Conservation (phyloP, 139 green algal species). For the Yamagishiella unicocca region DNA sequence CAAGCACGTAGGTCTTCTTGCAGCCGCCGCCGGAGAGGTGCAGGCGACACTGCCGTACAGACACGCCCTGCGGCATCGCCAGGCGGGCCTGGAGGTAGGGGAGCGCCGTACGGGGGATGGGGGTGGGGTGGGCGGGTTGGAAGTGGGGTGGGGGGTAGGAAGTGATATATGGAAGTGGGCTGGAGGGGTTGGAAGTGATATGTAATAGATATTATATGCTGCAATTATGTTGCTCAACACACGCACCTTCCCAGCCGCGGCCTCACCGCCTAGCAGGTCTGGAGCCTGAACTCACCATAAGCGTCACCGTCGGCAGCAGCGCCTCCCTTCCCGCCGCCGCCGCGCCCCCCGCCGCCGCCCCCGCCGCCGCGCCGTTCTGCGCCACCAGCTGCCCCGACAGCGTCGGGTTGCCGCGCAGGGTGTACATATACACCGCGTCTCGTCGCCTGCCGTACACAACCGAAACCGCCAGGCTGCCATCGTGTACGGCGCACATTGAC, state of each 20-base stretch:
- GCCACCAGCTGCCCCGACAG: neutral
- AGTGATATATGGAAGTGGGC: neutral
- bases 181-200: neutral
- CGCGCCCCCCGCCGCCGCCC: neutral
- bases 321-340: neutral
- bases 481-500: neutral
- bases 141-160: neutral
- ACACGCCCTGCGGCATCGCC: neutral
- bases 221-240: neutral
- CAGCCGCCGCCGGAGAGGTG: neutral
- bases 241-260: neutral
- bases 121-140: neutral
- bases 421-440: constrained; percentile 5
- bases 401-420: constrained; percentile 36
- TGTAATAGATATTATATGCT: neutral
- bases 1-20: constrained; percentile 5
- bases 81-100: neutral
- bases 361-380: neutral
- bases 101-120: too few relatives aligned
- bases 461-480: neutral
- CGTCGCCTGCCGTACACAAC: constrained; percentile 32
- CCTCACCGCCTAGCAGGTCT: neutral
- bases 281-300: neutral
- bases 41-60: neutral
- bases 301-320: neutral